A percentile compares a stretch with the other conserved stretches of the same genome.
Conservation (phyloP, 2,329 filamentous ascomycete genomes). For the Pseudogymnoascus pannorum region DNA sequence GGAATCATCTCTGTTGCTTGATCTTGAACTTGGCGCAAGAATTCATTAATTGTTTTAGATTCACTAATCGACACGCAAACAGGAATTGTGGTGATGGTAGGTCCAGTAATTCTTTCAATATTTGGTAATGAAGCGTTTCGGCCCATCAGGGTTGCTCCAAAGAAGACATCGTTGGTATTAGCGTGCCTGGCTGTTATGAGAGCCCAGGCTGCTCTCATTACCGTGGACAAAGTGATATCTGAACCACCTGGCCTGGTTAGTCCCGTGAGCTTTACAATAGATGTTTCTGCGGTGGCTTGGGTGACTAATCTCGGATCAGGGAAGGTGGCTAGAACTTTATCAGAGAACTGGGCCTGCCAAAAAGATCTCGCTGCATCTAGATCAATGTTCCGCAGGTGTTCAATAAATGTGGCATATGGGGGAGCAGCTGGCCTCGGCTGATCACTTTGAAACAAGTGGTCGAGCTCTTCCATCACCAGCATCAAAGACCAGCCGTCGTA, state of each 20-base stretch:
- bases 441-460: not conserved
- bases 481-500: slow-evolving; percentile 58
- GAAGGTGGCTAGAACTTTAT: not conserved
- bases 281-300: not conserved
- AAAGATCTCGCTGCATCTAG: not conserved
- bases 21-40: slow-evolving; percentile 3
- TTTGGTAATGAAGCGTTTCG: slow-evolving; percentile 31
- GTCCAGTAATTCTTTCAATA: slow-evolving; percentile 35
- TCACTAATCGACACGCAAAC: slow-evolving; percentile 24
- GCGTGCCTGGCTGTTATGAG: slow-evolving; percentile 31
- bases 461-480: not conserved
- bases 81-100: slow-evolving; percentile 37
- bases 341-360: not conserved
- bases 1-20: slow-evolving; percentile 41
- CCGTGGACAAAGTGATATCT: slow-evolving; percentile 22
- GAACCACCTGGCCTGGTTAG: not conserved
- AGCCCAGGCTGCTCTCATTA: slow-evolving; percentile 35
- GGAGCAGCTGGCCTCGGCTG: not conserved
- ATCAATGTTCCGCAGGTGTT: not conserved
- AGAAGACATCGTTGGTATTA: slow-evolving; percentile 31
- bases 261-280: not conserved
- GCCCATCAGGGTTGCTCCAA: slow-evolving; percentile 36
- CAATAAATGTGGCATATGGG: not conserved
- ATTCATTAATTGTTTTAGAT: not conserved
- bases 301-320: not conserved